Evolutionary conservation across 495 filamentous ascomycete species (phyloP).

Genomic region (Lophium mytilinum): DNA sequence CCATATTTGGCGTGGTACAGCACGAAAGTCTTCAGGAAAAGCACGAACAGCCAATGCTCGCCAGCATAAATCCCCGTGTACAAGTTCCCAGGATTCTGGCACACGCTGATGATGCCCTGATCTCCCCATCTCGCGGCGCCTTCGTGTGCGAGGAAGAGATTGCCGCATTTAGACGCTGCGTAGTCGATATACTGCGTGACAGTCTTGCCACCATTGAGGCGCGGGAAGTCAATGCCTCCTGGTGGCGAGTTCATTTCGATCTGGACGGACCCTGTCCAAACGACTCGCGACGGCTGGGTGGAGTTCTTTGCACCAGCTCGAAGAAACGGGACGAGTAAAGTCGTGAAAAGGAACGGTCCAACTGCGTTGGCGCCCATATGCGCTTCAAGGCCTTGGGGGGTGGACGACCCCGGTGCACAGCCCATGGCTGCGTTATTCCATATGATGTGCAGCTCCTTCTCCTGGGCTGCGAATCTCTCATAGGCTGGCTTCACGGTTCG

Average conservation of each 20-base stretch:
- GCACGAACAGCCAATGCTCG: not conserved
- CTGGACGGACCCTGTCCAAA: constrained; percentile 1
- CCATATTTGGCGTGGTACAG: not conserved
- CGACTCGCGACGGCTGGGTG: not conserved
- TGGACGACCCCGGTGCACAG: not conserved
- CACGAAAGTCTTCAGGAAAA: not conserved
- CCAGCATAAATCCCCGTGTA: not conserved
- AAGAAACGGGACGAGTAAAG: not conserved
- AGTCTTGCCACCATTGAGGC: constrained; percentile 1
- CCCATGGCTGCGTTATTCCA: constrained; percentile 7
- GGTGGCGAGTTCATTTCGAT: constrained; percentile 1
- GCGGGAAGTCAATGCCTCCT: not conserved
- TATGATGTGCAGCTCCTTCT: constrained; percentile 2
- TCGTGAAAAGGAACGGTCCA: constrained; percentile 3
- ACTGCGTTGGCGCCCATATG: constrained; percentile 6
- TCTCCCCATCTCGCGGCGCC: not conserved
- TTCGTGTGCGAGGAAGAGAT: constrained; percentile 7
- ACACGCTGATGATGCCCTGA: constrained; percentile 1
- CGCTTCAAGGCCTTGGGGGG: constrained; percentile 3
- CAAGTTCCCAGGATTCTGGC: constrained; percentile 7
- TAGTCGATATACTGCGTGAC: constrained; percentile 1
- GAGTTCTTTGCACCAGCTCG: constrained; percentile 1
- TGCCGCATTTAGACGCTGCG: constrained; percentile 1
- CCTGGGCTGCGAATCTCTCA: not conserved
- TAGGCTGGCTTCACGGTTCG: not conserved